These are phyloP conservation scores for Talaromyces trachyspermus DNA, from an alignment of 495 filamentous ascomycete species.

Conservation along the genomic window DNA sequence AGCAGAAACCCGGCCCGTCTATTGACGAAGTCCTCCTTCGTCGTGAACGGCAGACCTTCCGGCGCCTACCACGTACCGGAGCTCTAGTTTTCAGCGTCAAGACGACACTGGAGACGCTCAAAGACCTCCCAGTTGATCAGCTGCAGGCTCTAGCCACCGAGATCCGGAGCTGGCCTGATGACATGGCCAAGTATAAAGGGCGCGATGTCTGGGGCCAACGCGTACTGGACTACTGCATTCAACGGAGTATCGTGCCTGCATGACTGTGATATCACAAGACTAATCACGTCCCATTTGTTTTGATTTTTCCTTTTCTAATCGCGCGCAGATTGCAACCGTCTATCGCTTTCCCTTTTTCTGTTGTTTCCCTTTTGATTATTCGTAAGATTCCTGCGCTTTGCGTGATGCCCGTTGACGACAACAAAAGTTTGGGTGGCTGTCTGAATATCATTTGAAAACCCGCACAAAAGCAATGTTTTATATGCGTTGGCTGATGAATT, in stretches of 20 bases:
- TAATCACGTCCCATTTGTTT: no score
- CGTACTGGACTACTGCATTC: constrained; percentile 37
- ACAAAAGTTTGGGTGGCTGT: constrained; percentile 13
- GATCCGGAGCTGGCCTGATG: constrained; percentile 45
- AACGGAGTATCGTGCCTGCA: constrained; percentile 9
- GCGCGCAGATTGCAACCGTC: neutral
- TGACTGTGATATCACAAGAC: neutral
- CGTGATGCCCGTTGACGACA: constrained; percentile 1
- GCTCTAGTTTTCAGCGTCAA: constrained; percentile 49
- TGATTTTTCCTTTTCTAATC: no score
- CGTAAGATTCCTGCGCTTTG: neutral
- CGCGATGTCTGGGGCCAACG: constrained; percentile 40
- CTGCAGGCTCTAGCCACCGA: constrained; percentile 38
- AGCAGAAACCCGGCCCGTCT: constrained; percentile 25
- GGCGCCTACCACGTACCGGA: constrained; percentile 36
- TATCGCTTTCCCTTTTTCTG: neutral
- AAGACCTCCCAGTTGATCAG: constrained; percentile 39
- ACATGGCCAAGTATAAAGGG: constrained; percentile 47
- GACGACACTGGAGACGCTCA: constrained; percentile 40
- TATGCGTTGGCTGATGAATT: no score
- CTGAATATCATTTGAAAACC: constrained; percentile 5
- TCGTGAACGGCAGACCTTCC: constrained; percentile 50
- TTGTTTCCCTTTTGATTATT: neutral
- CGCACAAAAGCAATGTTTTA: neutral
- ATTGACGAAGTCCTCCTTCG: constrained; percentile 34